Percentiles rank a stretch among this genome's conserved stretches.
These are phyloP conservation scores for Diddensiella caesifluorescens DNA, from an alignment of 805 yeast species.

Conservation along the genomic window DNA sequence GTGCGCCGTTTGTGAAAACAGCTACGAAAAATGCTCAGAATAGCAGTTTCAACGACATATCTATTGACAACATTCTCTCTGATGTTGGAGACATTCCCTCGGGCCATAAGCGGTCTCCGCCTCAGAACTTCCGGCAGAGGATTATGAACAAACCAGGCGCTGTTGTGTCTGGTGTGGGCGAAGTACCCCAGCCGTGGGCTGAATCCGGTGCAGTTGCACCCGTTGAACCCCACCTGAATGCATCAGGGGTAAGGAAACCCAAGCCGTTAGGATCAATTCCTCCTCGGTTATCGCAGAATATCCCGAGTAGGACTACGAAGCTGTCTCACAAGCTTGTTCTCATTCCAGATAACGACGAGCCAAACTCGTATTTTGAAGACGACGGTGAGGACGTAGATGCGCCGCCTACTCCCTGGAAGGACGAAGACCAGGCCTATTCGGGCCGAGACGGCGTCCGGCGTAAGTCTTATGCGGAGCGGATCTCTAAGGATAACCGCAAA, in stretches of 20 bases:
- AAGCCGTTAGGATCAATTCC: constrained; percentile 9
- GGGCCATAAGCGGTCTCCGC: constrained; percentile 48
- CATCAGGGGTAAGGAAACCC: too few species aligned
- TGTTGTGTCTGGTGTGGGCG: too few species aligned
- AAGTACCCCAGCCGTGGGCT: too few species aligned
- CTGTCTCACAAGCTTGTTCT: constrained; percentile 80
- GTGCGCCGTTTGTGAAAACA: constrained; percentile 34
- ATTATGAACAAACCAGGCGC: too few species aligned
- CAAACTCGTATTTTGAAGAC: constrained; percentile 18
- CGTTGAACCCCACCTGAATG: too few species aligned
- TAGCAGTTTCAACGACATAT: constrained; percentile 57
- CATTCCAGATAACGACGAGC: constrained; percentile 51
- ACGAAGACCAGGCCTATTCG: constrained; percentile 41
- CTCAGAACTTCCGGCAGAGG: constrained; percentile 21
- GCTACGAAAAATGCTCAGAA: constrained; percentile 5
- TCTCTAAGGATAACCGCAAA: constrained; percentile 46
- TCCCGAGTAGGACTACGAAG: constrained; percentile 63
- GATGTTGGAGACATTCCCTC: constrained; percentile 86
- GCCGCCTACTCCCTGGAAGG: constrained; percentile 21
- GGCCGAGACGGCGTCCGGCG: constrained; percentile 8
- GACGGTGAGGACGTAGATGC: constrained; percentile 25
- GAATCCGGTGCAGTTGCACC: not conserved
- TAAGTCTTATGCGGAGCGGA: constrained; percentile 32
- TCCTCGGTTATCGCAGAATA: constrained; percentile 22
- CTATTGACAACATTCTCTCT: constrained; percentile 72